Percentiles rank a stretch among this genome's conserved stretches.
Evolutionary conservation across 2,329 filamentous ascomycete species (phyloP).

Genomic region (Ophioceras dolichostomum): DNA sequence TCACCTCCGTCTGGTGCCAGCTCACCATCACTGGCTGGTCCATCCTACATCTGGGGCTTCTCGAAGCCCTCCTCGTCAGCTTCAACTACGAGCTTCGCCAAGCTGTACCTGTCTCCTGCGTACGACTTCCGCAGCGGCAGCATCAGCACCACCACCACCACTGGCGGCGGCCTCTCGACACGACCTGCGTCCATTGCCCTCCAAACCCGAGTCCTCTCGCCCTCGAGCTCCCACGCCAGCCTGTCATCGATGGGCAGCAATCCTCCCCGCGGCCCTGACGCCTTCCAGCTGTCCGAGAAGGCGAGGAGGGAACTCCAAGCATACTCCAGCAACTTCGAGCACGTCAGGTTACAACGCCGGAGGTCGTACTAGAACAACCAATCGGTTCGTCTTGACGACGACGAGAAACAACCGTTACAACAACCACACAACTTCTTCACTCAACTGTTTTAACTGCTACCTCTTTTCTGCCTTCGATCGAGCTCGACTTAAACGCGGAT

Average conservation of each 20-base stretch:
- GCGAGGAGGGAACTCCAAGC: conserved; percentile 68
- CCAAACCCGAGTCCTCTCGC: conserved; percentile 37
- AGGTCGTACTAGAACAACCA: conserved; percentile 34
- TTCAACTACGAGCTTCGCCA: conserved; percentile 23
- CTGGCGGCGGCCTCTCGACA: no score
- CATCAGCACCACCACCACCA: neutral
- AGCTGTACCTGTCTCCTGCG: conserved; percentile 60
- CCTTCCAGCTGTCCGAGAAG: conserved; percentile 56
- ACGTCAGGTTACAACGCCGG: conserved; percentile 50
- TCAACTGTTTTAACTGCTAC: no score
- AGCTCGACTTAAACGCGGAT: neutral
- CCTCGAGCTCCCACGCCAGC: conserved; percentile 74
- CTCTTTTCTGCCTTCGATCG: neutral
- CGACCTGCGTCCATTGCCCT: conserved; percentile 10
- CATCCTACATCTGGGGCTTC: conserved; percentile 36
- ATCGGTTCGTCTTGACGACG: neutral
- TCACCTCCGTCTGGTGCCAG: conserved; percentile 44
- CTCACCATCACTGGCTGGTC: conserved; percentile 37
- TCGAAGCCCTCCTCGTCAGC: conserved; percentile 18
- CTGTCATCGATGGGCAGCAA: conserved; percentile 66
- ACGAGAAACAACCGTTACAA: neutral
- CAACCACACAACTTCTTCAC: neutral
- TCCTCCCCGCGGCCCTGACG: conserved; percentile 38
- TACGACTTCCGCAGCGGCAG: conserved; percentile 49
- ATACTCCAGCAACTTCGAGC: conserved; percentile 84